Evolutionary conservation across 257 asterid genomes (phyloP), one percentile per base, ranked within the genome.

Genomic region (Prunella vulgaris): DNA sequence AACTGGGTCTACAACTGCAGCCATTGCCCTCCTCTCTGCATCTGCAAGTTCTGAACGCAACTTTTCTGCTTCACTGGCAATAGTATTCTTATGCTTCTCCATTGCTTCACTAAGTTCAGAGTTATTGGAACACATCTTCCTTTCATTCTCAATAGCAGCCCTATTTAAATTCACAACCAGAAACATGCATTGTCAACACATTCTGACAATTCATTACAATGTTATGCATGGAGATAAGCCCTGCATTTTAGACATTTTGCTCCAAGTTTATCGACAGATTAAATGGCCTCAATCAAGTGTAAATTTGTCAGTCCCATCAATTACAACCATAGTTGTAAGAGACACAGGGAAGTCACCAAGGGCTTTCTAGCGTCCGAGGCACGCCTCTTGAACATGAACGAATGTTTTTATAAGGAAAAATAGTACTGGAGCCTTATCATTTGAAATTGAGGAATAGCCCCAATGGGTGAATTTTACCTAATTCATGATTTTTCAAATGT

Each of bases 91-190:
- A 66, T 83, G 86, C 70, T 88, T 84, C 85, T 88, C 95, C 96
- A 93, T 84, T 64, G 75, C 81, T 18, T 81, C 94, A 78, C 84
- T 76, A 30, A 80, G 79, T 66, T 78, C 86, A 62, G 64, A 80
- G 86, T 88, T 82, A 32, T 22, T 69, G 30, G 77, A 67, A 2
- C 60, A 83, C 89, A 86, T 82, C 87, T 82, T 84, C 77, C 79
- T 86, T 81, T 92, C 97, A 58, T 82, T 72, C 35, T 92, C 93
- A 82, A 89, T 73, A 5, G 98, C 98, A 76, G 84, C 86, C 82
- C 96, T 92, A 70, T 58, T 74, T 56, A 73, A 32, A 68, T 69
- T 35, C 74, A 73, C 75, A 70, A 64, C 40, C 76, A 63, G 64
- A 62, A 64, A 21, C 53, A 48, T 33, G 12, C 67, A 20, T 44